phyloP scores from a whole-genome alignment of 306 rosid species.

The Mimosa pudica region DNA sequence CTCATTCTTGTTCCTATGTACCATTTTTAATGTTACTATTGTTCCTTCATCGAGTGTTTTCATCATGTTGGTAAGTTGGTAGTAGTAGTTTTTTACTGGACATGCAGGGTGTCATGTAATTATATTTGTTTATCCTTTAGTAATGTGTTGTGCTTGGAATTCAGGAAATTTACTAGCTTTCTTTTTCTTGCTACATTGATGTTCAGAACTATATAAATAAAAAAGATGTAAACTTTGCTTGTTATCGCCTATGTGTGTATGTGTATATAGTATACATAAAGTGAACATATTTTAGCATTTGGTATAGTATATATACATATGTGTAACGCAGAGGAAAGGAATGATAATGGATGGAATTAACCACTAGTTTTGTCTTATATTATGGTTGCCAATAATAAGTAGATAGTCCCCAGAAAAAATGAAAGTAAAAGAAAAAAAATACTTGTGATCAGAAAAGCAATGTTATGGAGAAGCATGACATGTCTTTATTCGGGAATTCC shows the following conservation, averaged over 20 bases:
- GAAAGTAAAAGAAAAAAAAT: neutral
- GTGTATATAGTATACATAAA: neutral
- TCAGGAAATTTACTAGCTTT: conserved; percentile 3
- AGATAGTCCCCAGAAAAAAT: neutral
- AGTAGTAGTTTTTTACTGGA: neutral
- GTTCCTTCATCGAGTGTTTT: conserved; percentile 40
- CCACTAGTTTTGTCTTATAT: neutral
- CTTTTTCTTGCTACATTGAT: neutral
- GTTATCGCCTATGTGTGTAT: neutral
- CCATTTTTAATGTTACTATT: conserved; percentile 15
- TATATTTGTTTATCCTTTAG: conserved; percentile 3
- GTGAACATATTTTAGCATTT: neutral
- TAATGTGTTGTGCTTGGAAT: conserved; percentile 15
- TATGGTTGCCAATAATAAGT: neutral
- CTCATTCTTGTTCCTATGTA: conserved; percentile 33
- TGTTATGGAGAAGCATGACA: neutral
- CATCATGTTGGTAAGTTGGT: conserved; percentile 26
- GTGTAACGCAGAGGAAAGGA: neutral
- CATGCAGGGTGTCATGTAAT: conserved; percentile 19
- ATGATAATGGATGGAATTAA: no score
- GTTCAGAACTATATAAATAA: neutral
- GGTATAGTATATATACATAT: no score
- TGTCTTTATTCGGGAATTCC: neutral
- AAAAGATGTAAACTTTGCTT: neutral
- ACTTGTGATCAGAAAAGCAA: neutral